Evolutionary conservation across 2,329 filamentous ascomycete genomes (phyloP).

Genomic region (Nannizziopsis barbatae): DNA sequence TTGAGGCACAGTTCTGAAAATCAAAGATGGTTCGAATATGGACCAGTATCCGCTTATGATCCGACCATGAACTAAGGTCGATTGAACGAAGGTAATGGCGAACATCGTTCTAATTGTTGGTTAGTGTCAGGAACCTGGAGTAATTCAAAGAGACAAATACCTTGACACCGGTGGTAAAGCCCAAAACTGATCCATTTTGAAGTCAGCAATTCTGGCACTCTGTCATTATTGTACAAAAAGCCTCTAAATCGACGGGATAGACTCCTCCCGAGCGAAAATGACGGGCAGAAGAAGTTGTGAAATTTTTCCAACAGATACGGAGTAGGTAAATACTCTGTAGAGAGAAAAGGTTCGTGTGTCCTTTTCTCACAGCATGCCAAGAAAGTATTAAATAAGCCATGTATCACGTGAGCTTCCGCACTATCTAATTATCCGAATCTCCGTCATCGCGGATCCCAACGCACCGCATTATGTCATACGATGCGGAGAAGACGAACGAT

Average conservation of each 20-base stretch:
- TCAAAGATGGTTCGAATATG: slow-evolving; percentile 34
- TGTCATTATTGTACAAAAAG: neutral
- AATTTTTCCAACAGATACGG: too few species aligned
- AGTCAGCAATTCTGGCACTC: neutral
- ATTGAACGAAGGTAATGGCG: slow-evolving; percentile 52
- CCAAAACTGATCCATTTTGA: slow-evolving; percentile 51
- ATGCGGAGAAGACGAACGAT: slow-evolving; percentile 4
- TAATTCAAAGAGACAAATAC: slow-evolving; percentile 33
- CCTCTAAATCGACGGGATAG: too few species aligned
- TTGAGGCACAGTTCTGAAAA: slow-evolving; percentile 50
- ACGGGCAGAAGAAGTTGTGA: too few species aligned
- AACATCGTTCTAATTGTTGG: slow-evolving; percentile 53
- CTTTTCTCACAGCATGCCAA: too few species aligned
- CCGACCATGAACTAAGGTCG: slow-evolving; percentile 47
- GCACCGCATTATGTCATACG: slow-evolving; percentile 7
- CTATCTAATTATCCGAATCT: too few species aligned
- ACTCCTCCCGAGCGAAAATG: too few species aligned
- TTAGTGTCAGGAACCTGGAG: slow-evolving; percentile 28
- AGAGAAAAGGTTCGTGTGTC: too few species aligned
- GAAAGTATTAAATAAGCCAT: too few species aligned
- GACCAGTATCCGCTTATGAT: slow-evolving; percentile 44
- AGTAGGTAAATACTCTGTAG: too few species aligned
- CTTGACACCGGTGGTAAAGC: slow-evolving; percentile 55
- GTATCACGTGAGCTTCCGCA: too few species aligned
- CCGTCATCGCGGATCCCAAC: too few species aligned